A percentile compares a stretch with the other conserved stretches of the same genome.
phyloP scores from a whole-genome alignment of 2,329 filamentous ascomycete genomes.

The Knoxdaviesia capensis region DNA sequence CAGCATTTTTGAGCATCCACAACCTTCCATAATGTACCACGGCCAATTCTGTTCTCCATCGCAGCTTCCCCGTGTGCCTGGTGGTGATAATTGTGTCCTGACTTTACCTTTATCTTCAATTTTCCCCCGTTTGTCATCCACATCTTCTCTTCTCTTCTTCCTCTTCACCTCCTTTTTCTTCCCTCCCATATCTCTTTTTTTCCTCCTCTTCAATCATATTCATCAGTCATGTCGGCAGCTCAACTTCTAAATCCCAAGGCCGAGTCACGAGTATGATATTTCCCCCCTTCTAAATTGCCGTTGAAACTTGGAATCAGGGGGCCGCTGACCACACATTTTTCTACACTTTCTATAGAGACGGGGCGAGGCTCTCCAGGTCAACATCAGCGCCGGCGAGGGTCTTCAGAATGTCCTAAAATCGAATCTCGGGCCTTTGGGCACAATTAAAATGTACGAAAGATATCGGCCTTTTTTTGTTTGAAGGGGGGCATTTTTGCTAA shows the following conservation, averaged over 20 bases:
- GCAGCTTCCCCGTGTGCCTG: no score
- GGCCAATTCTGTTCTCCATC: no score
- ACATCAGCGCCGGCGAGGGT: conserved; percentile 91
- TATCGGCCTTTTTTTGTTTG: background rate
- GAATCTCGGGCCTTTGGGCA: conserved; percentile 83
- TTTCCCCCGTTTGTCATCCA: no score
- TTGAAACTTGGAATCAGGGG: no score
- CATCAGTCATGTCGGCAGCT: conserved; percentile 63
- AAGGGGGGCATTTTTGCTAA: conserved; percentile 8
- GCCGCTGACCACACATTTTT: background rate
- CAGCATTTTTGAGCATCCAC: no score
- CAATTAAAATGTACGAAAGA: conserved; percentile 70
- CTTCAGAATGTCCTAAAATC: conserved; percentile 88
- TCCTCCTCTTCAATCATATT: background rate
- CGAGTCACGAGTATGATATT: conserved; percentile 58
- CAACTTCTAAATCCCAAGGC: conserved; percentile 98
- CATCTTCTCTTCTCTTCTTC: background rate
- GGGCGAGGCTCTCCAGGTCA: conserved; percentile 90
- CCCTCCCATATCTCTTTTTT: conserved; percentile 21
- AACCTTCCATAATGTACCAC: no score
- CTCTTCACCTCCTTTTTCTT: background rate
- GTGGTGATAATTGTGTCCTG: no score
- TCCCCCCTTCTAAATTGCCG: no score
- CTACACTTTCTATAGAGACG: conserved; percentile 42
- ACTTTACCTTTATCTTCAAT: no score